Conservation (phyloP, 2,329 filamentous ascomycete genomes). For the Nigrospora oryzae region DNA sequence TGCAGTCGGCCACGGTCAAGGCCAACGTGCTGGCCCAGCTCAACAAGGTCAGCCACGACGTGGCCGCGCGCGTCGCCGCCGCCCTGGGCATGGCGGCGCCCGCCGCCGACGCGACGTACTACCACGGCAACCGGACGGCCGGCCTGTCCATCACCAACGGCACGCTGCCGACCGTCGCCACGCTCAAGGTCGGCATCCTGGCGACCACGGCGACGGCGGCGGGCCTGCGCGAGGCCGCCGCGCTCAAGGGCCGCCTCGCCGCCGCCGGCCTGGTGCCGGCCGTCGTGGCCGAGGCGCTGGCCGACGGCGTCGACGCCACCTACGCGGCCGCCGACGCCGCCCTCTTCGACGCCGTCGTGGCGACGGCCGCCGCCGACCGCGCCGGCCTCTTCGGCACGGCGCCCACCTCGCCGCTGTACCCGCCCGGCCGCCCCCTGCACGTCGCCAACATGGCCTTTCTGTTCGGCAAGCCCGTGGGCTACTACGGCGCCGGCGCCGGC, state of each 20-base stretch:
- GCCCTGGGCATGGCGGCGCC: slow-evolving; percentile 54
- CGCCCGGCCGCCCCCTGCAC: slow-evolving; percentile 52
- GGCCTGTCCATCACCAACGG: slow-evolving; percentile 51
- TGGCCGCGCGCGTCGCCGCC: slow-evolving; percentile 55
- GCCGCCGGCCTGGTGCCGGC: slow-evolving; percentile 44
- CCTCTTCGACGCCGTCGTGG: slow-evolving; percentile 54
- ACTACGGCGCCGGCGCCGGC: slow-evolving; percentile 36
- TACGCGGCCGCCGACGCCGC: slow-evolving; percentile 58
- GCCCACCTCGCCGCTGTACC: slow-evolving; percentile 47
- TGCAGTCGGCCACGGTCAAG: slow-evolving; percentile 49
- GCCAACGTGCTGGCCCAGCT: slow-evolving; percentile 60
- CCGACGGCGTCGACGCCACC: slow-evolving; percentile 47
- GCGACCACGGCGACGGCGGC: slow-evolving; percentile 34
- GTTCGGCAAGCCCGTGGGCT: slow-evolving; percentile 63
- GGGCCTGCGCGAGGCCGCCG: slow-evolving; percentile 37
- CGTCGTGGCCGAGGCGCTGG: slow-evolving; percentile 53
- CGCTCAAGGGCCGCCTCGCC: slow-evolving; percentile 40
- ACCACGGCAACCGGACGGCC: slow-evolving; percentile 59
- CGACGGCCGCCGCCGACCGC: slow-evolving; percentile 41
- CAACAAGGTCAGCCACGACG: slow-evolving; percentile 59
- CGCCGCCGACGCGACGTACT: slow-evolving; percentile 52
- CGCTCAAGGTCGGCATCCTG: slow-evolving; percentile 56
- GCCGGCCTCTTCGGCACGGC: slow-evolving; percentile 35
- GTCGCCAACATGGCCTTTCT: slow-evolving; percentile 55
- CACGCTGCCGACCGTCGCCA: slow-evolving; percentile 51